Conservation (phyloP, 768 basidiomycete genomes). For the Artomyces pyxidatus region DNA sequence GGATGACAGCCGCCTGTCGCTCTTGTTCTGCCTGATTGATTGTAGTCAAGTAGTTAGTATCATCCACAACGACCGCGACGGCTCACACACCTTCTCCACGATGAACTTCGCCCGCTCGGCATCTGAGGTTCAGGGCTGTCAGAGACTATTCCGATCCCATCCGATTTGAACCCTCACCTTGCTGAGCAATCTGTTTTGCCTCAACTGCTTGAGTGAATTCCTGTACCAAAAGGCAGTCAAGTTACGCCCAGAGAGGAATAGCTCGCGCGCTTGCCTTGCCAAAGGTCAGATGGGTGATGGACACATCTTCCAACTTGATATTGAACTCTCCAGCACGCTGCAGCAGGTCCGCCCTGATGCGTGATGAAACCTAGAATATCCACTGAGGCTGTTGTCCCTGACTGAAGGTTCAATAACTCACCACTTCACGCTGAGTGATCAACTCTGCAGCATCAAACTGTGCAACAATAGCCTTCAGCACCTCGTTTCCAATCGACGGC, state of each 20-base stretch:
- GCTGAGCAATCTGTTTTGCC: constrained; percentile 99
- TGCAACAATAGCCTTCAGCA: constrained; percentile 95
- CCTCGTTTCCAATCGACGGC: constrained; percentile 97
- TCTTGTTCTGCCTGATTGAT: constrained; percentile 88
- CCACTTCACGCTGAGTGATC: constrained; percentile 96
- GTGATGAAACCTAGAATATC: constrained; percentile 63
- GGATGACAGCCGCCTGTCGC: constrained; percentile 94
- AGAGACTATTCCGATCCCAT: neutral
- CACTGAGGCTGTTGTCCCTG: neutral
- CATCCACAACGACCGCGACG: neutral
- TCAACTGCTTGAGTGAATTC: constrained; percentile 98
- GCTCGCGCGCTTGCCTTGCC: constrained; percentile 50
- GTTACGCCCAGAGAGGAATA: neutral
- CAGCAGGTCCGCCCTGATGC: constrained; percentile 87
- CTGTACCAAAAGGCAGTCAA: constrained; percentile 31
- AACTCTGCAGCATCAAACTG: constrained; percentile 97
- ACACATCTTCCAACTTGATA: constrained; percentile 93
- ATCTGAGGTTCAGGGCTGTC: constrained; percentile 38
- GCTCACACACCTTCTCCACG: constrained; percentile 78
- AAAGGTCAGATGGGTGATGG: constrained; percentile 87
- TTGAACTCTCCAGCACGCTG: constrained; percentile 95
- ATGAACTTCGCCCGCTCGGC: constrained; percentile 99
- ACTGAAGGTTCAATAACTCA: constrained; percentile 30
- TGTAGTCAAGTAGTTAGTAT: constrained; percentile 6
- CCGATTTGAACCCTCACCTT: constrained; percentile 57